Conservation (phyloP, 2,329 filamentous ascomycete genomes). For the Phialophora chinensis region DNA sequence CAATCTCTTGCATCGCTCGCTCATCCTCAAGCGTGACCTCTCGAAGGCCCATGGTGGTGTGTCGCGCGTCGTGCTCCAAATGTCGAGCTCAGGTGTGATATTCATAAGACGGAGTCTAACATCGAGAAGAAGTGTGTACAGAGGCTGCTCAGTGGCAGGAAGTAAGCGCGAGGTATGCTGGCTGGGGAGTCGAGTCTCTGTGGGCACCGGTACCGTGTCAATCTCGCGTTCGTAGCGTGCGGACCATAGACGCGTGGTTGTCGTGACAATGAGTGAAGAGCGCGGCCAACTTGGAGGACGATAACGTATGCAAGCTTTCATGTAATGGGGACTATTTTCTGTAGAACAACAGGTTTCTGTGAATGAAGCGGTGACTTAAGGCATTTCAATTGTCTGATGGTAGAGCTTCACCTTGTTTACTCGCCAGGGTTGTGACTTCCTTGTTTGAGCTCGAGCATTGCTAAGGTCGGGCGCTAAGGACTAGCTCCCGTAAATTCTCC, state of each 20-base stretch:
- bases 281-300: constrained; percentile 9
- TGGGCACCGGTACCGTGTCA: constrained; percentile 27
- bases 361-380: neutral
- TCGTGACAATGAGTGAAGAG: constrained; percentile 3
- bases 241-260: constrained; percentile 18
- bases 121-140: constrained; percentile 1
- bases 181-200: constrained; percentile 12
- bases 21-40: constrained; percentile 51
- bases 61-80: neutral
- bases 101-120: too few species aligned
- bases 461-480: constrained; percentile 36
- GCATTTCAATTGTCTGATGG: constrained; percentile 13
- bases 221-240: constrained; percentile 31
- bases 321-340: neutral
- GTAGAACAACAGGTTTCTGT: neutral
- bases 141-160: neutral
- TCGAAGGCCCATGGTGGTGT: constrained; percentile 40
- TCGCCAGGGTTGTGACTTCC: constrained; percentile 10
- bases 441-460: constrained; percentile 6
- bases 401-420: constrained; percentile 30
- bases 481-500: constrained; percentile 24
- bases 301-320: neutral
- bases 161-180: neutral
- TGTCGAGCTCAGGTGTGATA: neutral
- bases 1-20: constrained; percentile 67